Base-by-base conservation (phyloP, 257 asterid species). In the Nicotiana obtusifolia region DNA sequence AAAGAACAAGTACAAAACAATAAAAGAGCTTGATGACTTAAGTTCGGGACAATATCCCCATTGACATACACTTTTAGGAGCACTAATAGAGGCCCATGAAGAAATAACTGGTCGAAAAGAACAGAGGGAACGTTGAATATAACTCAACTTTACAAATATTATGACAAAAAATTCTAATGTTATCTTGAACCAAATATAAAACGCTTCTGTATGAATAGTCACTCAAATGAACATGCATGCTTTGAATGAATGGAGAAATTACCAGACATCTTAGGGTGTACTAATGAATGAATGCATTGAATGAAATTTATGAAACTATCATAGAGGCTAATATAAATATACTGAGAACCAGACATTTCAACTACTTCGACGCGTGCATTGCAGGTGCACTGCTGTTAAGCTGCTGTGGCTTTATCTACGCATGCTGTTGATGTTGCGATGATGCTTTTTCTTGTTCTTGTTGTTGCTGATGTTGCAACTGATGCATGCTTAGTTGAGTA, bases 381-480 rank as follows among this genome's bases (percentile, higher is more conserved):
- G 71, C 44, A 28, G 22, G 41, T 64, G 44, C 11, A 64, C 41
- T 64, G 71, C 11, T 64, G 20, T 64, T 64, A 7, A 11, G 69
- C 69, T 64, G 33, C 67, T 59, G 64, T 59, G 66, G 49, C 3
- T 41, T 41, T 41, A 13, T 0, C 49, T 41, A 13, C 13, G 13
- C 49, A 41, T 52, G 57, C 57, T 52, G 57, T 52, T 52, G 57
- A 52, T 52, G 57, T 4, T 52, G 57, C 5, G 17, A 52, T 52
- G 57, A 52, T 13, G 57, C 49, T 41, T 41, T 41, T 41, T 41
- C 49, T 37, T 37, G 49, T 41, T 41, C 86, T 3, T 33, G 77
- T 15, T 79, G 86, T 17, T 84, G 89, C 10, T 81, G 86, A 19
- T 86, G 89, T 9, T 88, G 92, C 82, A 86, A 52, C 68, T 89